phyloP scores from a whole-genome alignment of 2,329 filamentous ascomycete species.

The Scorias spongiosa region DNA sequence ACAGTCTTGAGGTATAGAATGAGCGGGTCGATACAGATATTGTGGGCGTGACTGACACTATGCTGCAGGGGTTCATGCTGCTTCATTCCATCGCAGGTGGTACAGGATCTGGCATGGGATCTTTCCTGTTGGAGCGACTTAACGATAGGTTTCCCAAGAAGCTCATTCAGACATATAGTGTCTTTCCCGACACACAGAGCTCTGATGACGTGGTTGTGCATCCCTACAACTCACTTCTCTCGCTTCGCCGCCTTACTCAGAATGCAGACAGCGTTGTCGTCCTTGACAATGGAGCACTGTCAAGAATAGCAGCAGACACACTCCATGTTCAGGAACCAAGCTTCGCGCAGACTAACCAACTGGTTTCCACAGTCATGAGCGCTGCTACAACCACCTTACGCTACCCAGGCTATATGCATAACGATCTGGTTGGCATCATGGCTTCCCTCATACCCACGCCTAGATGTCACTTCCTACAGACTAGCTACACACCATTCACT shows the following conservation, averaged over 20 bases:
- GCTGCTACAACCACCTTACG: constrained; percentile 90
- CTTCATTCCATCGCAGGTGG: constrained; percentile 95
- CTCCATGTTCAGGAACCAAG: constrained; percentile 91
- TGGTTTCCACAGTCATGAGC: constrained; percentile 95
- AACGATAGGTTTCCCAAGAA: constrained; percentile 98
- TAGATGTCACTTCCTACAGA: constrained; percentile 95
- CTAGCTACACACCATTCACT: constrained; percentile 94
- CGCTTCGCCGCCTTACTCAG: constrained; percentile 80
- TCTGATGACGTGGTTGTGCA: constrained; percentile 87
- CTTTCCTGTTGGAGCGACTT: constrained; percentile 83
- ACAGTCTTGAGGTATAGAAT: constrained; percentile 63
- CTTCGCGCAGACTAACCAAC: constrained; percentile 93
- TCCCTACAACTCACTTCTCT: constrained; percentile 90
- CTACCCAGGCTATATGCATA: constrained; percentile 99
- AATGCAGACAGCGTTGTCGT: constrained; percentile 97
- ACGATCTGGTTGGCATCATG: constrained; percentile 92
- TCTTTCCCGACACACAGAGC: constrained; percentile 87
- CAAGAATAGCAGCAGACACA: constrained; percentile 83
- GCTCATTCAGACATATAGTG: constrained; percentile 96
- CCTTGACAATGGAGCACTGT: constrained; percentile 85
- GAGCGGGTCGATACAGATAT: constrained; percentile 2
- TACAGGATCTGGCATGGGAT: constrained; percentile 89
- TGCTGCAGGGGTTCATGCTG: constrained; percentile 77
- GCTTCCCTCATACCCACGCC: constrained; percentile 93
- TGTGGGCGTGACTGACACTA: constrained; percentile 1